Conservation (phyloP, 441 rosid species). For the Croton setiger region DNA sequence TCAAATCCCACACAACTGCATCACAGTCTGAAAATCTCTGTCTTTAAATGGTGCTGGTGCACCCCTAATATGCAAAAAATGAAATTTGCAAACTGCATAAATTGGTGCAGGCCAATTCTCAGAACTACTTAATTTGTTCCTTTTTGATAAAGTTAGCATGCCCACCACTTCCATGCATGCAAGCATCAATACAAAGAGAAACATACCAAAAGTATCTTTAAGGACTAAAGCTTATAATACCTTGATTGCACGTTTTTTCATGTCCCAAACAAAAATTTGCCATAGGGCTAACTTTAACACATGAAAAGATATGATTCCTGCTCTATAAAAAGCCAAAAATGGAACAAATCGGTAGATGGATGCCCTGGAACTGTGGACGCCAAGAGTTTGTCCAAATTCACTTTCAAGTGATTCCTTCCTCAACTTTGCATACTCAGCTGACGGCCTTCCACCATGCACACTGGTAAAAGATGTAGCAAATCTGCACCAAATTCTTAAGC, state of each 20-base stretch:
- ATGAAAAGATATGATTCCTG: slow-evolving; percentile 77
- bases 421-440: slow-evolving; percentile 83
- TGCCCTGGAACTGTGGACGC: slow-evolving; percentile 58
- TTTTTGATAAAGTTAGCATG: too few species aligned
- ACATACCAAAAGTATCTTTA: not conserved
- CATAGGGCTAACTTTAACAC: slow-evolving; percentile 74
- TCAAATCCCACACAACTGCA: too few species aligned
- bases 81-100: too few species aligned
- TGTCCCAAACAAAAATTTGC: slow-evolving; percentile 69
- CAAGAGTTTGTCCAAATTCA: slow-evolving; percentile 79
- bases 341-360: slow-evolving; percentile 78
- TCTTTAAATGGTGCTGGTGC: too few species aligned
- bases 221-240: slow-evolving; percentile 30
- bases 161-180: too few species aligned
- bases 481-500: slow-evolving; percentile 37
- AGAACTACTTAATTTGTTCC: too few species aligned
- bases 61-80: too few species aligned
- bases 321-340: slow-evolving; percentile 85
- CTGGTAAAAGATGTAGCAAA: slow-evolving; percentile 65
- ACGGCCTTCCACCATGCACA: slow-evolving; percentile 84
- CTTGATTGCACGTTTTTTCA: slow-evolving; percentile 73
- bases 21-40: too few species aligned
- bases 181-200: not conserved
- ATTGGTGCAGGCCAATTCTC: too few species aligned
- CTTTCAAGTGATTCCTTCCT: slow-evolving; percentile 95